Evolutionary conservation across 2,329 filamentous ascomycete genomes (phyloP).

Genomic region (Pyricularia grisea): DNA sequence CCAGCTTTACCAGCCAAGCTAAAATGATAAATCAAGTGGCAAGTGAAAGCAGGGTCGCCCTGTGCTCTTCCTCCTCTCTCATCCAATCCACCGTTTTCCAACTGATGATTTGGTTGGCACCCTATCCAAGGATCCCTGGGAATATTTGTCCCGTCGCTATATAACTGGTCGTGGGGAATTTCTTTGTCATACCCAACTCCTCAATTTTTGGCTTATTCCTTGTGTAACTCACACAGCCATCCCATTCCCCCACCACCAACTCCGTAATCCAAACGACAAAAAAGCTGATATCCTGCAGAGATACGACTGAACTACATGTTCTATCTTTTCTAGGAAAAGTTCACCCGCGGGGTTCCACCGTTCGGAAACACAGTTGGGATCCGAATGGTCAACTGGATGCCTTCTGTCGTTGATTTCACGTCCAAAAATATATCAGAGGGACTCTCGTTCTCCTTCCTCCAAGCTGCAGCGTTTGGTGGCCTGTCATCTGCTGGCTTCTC

Average conservation of each 20-base stretch:
- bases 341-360: slow-evolving; percentile 18
- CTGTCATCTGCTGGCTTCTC: slow-evolving; percentile 21
- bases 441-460: slow-evolving; percentile 29
- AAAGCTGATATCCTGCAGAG: not conserved
- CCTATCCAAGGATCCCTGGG: not conserved
- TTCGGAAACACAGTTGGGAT: slow-evolving; percentile 45
- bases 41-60: not conserved
- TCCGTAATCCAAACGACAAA: not conserved
- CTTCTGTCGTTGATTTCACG: slow-evolving; percentile 47
- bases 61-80: not conserved
- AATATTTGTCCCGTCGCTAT: not conserved
- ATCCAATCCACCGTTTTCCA: not conserved
- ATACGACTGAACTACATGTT: not conserved
- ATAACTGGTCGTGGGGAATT: not conserved
- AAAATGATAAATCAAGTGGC: not conserved
- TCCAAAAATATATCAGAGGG: slow-evolving; percentile 48
- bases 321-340: slow-evolving; percentile 15
- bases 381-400: slow-evolving; percentile 47
- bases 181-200: not conserved
- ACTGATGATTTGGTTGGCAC: not conserved
- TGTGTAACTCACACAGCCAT: not conserved
- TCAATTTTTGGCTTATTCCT: not conserved
- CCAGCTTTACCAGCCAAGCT: not conserved
- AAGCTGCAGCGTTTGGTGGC: slow-evolving; percentile 19
- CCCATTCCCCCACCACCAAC: not conserved